phyloP scores from a whole-genome alignment of 768 basidiomycete species.

The Podaxis carcinomalis region DNA sequence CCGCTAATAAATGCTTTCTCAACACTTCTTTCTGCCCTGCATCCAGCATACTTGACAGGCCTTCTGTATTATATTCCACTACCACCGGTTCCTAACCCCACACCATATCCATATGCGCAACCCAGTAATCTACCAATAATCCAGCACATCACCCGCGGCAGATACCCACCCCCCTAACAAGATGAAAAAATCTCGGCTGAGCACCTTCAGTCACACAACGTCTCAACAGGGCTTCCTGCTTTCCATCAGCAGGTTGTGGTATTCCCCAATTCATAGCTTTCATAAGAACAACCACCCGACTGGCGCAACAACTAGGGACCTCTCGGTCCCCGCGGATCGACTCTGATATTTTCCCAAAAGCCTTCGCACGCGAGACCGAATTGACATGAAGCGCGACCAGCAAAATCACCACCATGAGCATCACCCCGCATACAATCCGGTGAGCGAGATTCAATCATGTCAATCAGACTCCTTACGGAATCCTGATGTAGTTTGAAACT shows the following conservation, averaged over 20 bases:
- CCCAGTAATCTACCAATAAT: too few species aligned
- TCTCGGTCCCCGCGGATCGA: not conserved
- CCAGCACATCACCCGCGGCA: too few species aligned
- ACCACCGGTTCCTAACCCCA: too few species aligned
- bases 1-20: too few species aligned
- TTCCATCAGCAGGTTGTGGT: not conserved
- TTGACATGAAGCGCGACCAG: not conserved
- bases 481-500: not conserved
- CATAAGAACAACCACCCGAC: not conserved
- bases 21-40: too few species aligned
- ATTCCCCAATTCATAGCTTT: fast-evolving
- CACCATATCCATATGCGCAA: too few species aligned
- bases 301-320: not conserved
- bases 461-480: not conserved
- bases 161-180: not conserved
- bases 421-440: not conserved
- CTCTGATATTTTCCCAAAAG: not conserved
- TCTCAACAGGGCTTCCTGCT: not conserved
- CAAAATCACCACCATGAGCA: not conserved
- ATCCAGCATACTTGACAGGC: too few species aligned
- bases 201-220: not conserved
- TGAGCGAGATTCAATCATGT: not conserved
- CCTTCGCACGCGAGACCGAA: not conserved
- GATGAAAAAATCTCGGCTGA: not conserved
- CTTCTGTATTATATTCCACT: too few species aligned